Evolutionary conservation across 2,329 filamentous ascomycete genomes (phyloP).

Genomic region (Aspergillus flavus): DNA sequence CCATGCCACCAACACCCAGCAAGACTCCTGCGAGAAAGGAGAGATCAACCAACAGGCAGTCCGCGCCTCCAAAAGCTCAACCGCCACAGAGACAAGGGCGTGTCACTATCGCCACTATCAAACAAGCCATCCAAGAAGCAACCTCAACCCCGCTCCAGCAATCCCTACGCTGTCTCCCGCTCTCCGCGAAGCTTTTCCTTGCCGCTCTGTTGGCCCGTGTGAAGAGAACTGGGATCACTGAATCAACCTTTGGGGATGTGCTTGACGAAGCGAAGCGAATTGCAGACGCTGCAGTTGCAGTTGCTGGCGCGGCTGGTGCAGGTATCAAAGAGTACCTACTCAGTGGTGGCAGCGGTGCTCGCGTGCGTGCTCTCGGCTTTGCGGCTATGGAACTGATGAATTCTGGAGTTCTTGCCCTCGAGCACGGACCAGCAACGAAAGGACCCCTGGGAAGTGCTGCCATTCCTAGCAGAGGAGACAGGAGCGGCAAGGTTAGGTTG

Average conservation of each 20-base stretch:
- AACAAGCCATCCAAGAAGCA: constrained; percentile 91
- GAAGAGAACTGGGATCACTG: constrained; percentile 79
- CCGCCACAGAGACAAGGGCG: constrained; percentile 42
- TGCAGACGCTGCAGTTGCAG: constrained; percentile 46
- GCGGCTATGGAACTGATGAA: constrained; percentile 84
- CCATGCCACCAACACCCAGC: constrained; percentile 48
- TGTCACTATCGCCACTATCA: constrained; percentile 91
- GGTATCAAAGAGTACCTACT: constrained; percentile 65
- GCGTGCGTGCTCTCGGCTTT: constrained; percentile 64
- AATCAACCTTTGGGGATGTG: constrained; percentile 86
- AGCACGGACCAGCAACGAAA: constrained; percentile 47
- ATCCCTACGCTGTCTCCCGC: constrained; percentile 78
- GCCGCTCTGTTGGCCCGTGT: constrained; percentile 78
- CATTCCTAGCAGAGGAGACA: constrained; percentile 68
- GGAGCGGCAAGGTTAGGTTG: constrained; percentile 83
- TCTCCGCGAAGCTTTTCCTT: constrained; percentile 82
- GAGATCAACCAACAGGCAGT: constrained; percentile 20
- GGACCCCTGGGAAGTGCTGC: constrained; percentile 43
- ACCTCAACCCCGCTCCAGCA: constrained; percentile 91
- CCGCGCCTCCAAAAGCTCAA: constrained; percentile 6
- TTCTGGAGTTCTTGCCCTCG: constrained; percentile 83
- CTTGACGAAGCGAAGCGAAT: constrained; percentile 80
- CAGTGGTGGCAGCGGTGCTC: constrained; percentile 41
- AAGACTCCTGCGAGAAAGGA: constrained; percentile 41
- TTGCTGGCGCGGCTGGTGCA: constrained; percentile 55